Evolutionary conservation across 2,329 filamentous ascomycete genomes (phyloP).

Genomic region (Xylaria sp.): DNA sequence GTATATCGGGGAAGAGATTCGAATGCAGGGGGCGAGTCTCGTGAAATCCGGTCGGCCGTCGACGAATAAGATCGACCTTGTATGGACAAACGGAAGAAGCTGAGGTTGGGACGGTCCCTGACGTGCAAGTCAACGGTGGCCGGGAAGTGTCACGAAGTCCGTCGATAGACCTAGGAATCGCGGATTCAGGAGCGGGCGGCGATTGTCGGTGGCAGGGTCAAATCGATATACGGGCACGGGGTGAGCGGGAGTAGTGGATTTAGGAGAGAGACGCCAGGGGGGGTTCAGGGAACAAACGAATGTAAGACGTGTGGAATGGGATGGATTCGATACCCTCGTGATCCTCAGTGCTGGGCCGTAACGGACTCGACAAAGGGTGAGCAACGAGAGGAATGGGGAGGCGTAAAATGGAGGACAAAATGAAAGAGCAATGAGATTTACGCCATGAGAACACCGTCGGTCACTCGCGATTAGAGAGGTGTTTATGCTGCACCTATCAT

Average conservation of each 20-base stretch:
- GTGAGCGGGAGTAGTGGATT: background rate
- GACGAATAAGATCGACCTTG: constrained; percentile 19
- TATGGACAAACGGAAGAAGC: background rate
- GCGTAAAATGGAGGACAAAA: constrained; percentile 20
- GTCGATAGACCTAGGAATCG: background rate
- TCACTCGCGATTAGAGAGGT: constrained; percentile 1
- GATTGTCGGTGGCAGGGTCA: constrained; percentile 19
- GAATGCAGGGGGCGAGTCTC: background rate
- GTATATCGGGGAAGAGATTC: background rate
- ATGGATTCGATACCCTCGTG: background rate
- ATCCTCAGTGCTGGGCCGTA: background rate
- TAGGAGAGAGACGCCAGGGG: constrained; percentile 11
- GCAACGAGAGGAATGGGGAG: constrained; percentile 22
- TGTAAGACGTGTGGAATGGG: constrained; percentile 1
- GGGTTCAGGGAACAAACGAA: constrained; percentile 21
- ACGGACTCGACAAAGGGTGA: background rate
- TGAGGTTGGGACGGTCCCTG: too few species aligned
- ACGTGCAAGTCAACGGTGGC: background rate
- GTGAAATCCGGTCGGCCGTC: constrained; percentile 3
- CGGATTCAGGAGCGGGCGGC: constrained; percentile 2
- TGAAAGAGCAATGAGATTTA: constrained; percentile 31
- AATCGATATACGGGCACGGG: constrained; percentile 12
- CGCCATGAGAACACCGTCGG: constrained; percentile 16
- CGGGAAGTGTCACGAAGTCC: background rate
- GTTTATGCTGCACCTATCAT: background rate